A percentile compares a stretch with the other conserved stretches of the same genome.
phyloP scores from a whole-genome alignment of 768 basidiomycete species.

The Asterophora lycoperdoides region DNA sequence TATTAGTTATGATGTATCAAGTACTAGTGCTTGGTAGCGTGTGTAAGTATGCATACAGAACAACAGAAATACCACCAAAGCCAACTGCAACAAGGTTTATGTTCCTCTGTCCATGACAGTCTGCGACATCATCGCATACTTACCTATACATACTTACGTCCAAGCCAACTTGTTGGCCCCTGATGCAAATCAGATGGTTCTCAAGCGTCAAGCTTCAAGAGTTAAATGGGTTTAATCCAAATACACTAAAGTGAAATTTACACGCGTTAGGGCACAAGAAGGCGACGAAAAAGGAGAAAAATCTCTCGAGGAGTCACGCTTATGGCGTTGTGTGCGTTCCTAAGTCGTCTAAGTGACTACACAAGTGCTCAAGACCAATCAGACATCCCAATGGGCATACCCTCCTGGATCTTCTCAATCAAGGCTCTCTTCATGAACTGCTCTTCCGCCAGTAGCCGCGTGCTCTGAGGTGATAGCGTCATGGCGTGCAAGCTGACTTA shows the following conservation, averaged over 20 bases:
- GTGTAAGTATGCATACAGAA: too few relatives aligned
- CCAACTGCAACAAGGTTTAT: too few relatives aligned
- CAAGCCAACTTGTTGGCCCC: not conserved
- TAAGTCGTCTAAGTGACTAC: too few relatives aligned
- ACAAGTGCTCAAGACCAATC: slow-evolving; percentile 34
- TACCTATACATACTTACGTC: too few relatives aligned
- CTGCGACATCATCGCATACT: too few relatives aligned
- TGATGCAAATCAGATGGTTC: not conserved
- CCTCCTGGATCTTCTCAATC: slow-evolving; percentile 80
- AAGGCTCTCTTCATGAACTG: slow-evolving; percentile 97
- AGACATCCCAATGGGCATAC: slow-evolving; percentile 49
- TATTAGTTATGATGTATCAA: too few relatives aligned
- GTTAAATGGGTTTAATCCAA: not conserved
- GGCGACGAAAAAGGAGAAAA: slow-evolving; percentile 32
- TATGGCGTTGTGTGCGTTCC: slow-evolving; percentile 1
- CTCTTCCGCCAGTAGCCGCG: slow-evolving; percentile 85
- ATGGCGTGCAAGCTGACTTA: slow-evolving; percentile 9
- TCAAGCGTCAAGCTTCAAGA: not conserved
- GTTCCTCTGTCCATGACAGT: too few relatives aligned
- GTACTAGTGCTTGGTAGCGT: too few relatives aligned
- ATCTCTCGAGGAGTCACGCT: slow-evolving; percentile 29
- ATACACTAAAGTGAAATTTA: not conserved
- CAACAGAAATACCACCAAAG: too few relatives aligned
- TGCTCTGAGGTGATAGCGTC: slow-evolving; percentile 46
- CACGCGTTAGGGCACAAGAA: slow-evolving; percentile 12